Evolutionary conservation across 768 basidiomycete species (phyloP).

Genomic region (Suillus decipiens): DNA sequence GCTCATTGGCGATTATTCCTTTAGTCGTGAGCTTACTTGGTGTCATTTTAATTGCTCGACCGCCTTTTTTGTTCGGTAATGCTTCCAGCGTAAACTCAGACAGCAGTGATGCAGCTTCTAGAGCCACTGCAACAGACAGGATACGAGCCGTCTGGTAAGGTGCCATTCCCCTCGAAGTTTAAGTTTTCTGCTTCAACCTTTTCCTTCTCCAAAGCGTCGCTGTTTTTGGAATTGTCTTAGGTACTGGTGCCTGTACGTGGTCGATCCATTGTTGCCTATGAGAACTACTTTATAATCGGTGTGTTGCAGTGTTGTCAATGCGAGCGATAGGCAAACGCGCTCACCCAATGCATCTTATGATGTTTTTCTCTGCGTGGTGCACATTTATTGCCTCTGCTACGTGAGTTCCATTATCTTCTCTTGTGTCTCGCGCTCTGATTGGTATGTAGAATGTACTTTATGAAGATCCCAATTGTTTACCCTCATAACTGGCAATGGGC

Average conservation of each 20-base stretch:
- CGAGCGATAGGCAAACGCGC: slow-evolving; percentile 77
- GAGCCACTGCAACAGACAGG: slow-evolving; percentile 38
- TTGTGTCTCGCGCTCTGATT: not conserved
- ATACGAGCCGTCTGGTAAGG: slow-evolving; percentile 60
- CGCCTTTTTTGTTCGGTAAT: slow-evolving; percentile 68
- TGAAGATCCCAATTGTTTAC: slow-evolving; percentile 15
- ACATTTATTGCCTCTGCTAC: slow-evolving; percentile 29
- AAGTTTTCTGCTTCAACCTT: not conserved
- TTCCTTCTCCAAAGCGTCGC: slow-evolving; percentile 44
- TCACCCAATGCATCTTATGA: slow-evolving; percentile 70
- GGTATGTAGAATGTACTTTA: slow-evolving; percentile 15
- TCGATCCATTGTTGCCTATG: not conserved
- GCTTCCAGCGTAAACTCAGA: not conserved
- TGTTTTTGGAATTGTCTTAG: slow-evolving; percentile 64
- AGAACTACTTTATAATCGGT: not conserved
- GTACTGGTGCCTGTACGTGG: slow-evolving; percentile 67
- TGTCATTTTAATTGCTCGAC: slow-evolving; percentile 81
- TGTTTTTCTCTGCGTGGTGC: slow-evolving; percentile 64
- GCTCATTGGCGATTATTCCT: not conserved
- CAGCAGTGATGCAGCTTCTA: slow-evolving; percentile 10
- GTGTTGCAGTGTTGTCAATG: slow-evolving; percentile 45
- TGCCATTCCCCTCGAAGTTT: not conserved
- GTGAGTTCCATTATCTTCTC: slow-evolving; percentile 10
- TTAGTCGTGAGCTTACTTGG: slow-evolving; percentile 69
- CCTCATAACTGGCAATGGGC: slow-evolving; percentile 23